Base-by-base conservation (phyloP, 371 early-diverging fungal species). In the Rhizopus arrhizus region DNA sequence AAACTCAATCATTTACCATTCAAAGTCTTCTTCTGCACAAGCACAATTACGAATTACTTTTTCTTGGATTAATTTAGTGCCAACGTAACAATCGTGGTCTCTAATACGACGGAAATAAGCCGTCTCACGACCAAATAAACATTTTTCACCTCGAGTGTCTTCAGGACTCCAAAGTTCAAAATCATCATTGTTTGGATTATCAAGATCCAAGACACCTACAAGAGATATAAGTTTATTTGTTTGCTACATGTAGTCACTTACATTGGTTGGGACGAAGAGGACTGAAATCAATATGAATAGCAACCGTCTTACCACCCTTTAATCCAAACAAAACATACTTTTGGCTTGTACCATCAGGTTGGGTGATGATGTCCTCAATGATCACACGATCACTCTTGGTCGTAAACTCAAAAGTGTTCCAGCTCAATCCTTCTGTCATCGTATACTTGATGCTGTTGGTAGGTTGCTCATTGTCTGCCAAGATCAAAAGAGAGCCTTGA, bases 21-120 rank as follows among this genome's bases (percentile, higher is more conserved):
- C 97, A 74, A 85, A 97, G 70, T 97, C 98, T 40, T 71, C 77
- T 42, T 65, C 75, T 0, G 89, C 84, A 69, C 98, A 97, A 10
- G 80, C 69, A 69, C 98, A 97, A 29, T 81, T 79, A 12, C 72
- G 77, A 2, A 81, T 70, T 5, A 80, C 75, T 48, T 70, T 68
- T 36, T 81, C 81, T 34, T 88, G 81, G n/a, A 78, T 69, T 47
- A 88, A 80, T 61, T 87, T 85, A 45, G 88, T 81, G 3, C 90
- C 92, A 22, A 95, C 86, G 56, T 82, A 91, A 70, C 98, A 97
- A 51, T 85, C 73, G 16, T 72, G 81, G 22, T 85, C 85, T 36
- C 78, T 73, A 59, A 90, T 93, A 56, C 95, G 87, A 3, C 96
- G 86, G 65, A 84, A 90, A 62, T 91, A 96, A 61, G 85, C 77